Percentiles rank a stretch among this genome's conserved stretches.
phyloP scores from a whole-genome alignment of 371 early-diverging fungal genomes.

The Apophysomyces elegans region DNA sequence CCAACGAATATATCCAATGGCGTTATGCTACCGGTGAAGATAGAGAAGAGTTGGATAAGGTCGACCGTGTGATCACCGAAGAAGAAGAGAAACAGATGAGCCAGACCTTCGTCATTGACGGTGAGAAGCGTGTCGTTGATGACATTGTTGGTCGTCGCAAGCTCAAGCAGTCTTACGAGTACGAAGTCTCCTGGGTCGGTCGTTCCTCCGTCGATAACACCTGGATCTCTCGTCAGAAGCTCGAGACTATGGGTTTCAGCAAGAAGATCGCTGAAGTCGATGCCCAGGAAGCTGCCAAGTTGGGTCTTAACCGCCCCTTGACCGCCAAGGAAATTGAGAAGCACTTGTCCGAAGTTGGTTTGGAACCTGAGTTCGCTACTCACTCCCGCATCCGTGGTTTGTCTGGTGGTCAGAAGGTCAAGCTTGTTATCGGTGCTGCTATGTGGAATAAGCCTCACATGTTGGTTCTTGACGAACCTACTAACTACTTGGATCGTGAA shows the following conservation, averaged over 20 bases:
- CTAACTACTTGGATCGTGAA: constrained; percentile 83
- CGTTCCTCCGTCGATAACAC: constrained; percentile 65
- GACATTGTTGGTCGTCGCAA: constrained; percentile 69
- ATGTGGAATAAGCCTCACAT: constrained; percentile 53
- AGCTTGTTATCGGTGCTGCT: constrained; percentile 83
- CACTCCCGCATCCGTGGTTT: constrained; percentile 86
- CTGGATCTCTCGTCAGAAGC: constrained; percentile 75
- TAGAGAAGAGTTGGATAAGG: constrained; percentile 75
- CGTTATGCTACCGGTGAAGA: constrained; percentile 83
- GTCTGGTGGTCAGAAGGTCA: constrained; percentile 93
- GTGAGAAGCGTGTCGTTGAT: constrained; percentile 67
- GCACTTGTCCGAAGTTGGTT: constrained; percentile 72
- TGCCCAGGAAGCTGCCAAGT: constrained; percentile 67
- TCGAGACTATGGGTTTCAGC: constrained; percentile 70
- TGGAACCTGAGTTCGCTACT: constrained; percentile 75
- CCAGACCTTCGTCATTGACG: constrained; percentile 65
- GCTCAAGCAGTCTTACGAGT: constrained; percentile 72
- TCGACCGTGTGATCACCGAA: constrained; percentile 62
- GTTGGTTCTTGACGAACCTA: constrained; percentile 90
- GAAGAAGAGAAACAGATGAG: constrained; percentile 70
- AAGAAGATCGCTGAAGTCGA: constrained; percentile 71
- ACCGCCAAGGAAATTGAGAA: constrained; percentile 71
- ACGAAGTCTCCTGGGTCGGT: constrained; percentile 69
- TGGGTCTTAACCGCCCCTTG: constrained; percentile 68
- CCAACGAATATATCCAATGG: constrained; percentile 88